These are phyloP conservation scores for Anisodus acutangulus DNA, from an alignment of 257 asterid genomes.

Conservation along the genomic window DNA sequence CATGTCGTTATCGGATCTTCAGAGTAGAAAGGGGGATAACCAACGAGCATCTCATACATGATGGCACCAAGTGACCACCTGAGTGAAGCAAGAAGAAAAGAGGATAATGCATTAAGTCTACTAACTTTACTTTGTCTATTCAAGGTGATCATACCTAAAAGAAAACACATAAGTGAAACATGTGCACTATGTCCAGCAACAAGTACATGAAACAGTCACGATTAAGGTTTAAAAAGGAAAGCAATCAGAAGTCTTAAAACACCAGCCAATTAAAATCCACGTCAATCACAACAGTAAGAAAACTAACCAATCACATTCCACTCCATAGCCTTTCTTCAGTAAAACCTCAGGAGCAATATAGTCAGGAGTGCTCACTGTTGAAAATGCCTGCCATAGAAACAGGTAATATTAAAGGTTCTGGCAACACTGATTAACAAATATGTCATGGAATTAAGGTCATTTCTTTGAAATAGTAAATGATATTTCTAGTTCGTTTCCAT, in stretches of 20 bases:
- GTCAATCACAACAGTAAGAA: background rate
- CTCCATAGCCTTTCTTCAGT: conserved; percentile 75
- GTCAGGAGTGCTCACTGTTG: conserved; percentile 96
- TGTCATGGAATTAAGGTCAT: background rate
- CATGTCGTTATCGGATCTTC: conserved; percentile 86
- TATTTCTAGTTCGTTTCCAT: conserved; percentile 18
- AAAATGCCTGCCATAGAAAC: conserved; percentile 65
- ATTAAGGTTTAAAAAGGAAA: background rate
- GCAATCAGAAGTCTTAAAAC: background rate
- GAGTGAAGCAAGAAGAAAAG: conserved; percentile 31
- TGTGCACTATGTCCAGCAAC: background rate
- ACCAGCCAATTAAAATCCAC: background rate
- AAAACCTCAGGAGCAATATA: conserved; percentile 97
- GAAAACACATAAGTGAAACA: background rate
- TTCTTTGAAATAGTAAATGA: background rate
- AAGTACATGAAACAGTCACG: background rate
- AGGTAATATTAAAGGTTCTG: background rate
- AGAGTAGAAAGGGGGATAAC: conserved; percentile 89
- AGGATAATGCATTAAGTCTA: conserved; percentile 2
- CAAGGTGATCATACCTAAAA: background rate
- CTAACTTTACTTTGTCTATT: background rate
- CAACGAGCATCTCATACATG: conserved; percentile 92
- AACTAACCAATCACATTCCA: conserved; percentile 92
- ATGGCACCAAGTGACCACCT: conserved; percentile 98
- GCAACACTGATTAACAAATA: background rate